Evolutionary conservation across 2,329 filamentous ascomycete genomes (phyloP), one percentile per base, ranked within the genome.

Genomic region (Claviceps sp.): DNA sequence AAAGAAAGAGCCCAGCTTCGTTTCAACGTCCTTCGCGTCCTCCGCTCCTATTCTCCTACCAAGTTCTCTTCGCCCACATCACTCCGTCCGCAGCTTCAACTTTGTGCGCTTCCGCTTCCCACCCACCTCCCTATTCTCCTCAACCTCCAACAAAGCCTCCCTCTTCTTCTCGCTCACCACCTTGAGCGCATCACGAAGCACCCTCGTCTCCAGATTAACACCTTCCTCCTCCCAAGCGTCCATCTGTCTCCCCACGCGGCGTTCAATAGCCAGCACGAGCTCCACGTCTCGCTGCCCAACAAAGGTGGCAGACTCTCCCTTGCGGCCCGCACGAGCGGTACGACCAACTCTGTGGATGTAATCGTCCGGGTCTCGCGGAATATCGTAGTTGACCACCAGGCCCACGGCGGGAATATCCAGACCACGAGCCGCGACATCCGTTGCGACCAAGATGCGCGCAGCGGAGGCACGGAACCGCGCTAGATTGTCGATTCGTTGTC

Each of bases 311-410:
- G 86, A 82, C 57, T 89, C 84, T 61, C 93, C 93, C 50, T 75
- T 76, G 45, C 89, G 79, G 0, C 93, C 93, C 0, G 93, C 93
- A 78, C 93, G 84, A 3, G 93, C 93, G 13, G 93, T 98, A 69
- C 93, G 85, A 66, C 93, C 93, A 49, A 96, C 91, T 13, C 93
- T 82, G 71, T 98, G 93, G 58, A 98, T 93, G 67, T 98, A 98
- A 68, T 96, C 91, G 65, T 96, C 90, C 3, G 91, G 88, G 63
- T 96, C 88, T n/a, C 91, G 82, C 0, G 93, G 93, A 1, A 98
- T 81, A 64, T 98, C 93, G 68, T 90, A 98, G 69, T 98, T 97
- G 63, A 98, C 73, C 2, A 98, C 93, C 16, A 97, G 70, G 51
- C 79, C 84, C 6, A 97, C 91, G 59, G 89, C 86, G 1, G 91